Evolutionary conservation across 345 rosid genomes (phyloP), one percentile per base, ranked within the genome.

Genomic region (Zanthoxylum bungeanum): DNA sequence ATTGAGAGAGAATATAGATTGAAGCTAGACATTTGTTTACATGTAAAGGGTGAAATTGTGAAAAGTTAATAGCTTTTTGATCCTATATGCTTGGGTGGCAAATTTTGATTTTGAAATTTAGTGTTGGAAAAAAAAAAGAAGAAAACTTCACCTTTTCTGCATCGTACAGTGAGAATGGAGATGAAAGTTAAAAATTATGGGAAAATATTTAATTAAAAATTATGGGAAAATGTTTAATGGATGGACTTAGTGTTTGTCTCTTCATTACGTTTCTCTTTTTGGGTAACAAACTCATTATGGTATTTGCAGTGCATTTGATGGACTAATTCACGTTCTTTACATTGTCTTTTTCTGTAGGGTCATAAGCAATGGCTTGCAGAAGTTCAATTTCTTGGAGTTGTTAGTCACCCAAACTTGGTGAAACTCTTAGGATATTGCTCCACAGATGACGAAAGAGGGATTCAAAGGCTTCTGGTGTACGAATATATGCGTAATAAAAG

Each of bases 301-400:
- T 56, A 5, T 51, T 22, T 51, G 25, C 58, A 57, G n/a, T 66
- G 66, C 17, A 9, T 76, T 37, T 27, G 12, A 16, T 46, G 19
- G 22, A 40, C n/a, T 67, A 28, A 10, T 56, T 25, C 31, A 2
- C 21, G 66, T 40, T 76, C 74, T 67, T 69, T 34, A 25, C 73
- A 60, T 25, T 73, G 42, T 10, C n/a, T 64, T 66, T 33, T 70
- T 44, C 46, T 49, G 27, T 55, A 95, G 99, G 99, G 99, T 40
- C 93, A 89, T 64, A 95, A 92, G 81, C 82, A 95, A 80, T 95
- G 92, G 92, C 82, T 92, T 59, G 87, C 93, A 5, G 99, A 95
- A 83, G 97, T 95, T 79, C 91, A 87, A 68, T 87, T 89, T 68
- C 96, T 95, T 34, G 89, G 97, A 0, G 85, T 90, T 6, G 91